These are phyloP conservation scores for Coleophoma eucalyptorum DNA, from an alignment of 2,329 filamentous ascomycete genomes.

Conservation along the genomic window DNA sequence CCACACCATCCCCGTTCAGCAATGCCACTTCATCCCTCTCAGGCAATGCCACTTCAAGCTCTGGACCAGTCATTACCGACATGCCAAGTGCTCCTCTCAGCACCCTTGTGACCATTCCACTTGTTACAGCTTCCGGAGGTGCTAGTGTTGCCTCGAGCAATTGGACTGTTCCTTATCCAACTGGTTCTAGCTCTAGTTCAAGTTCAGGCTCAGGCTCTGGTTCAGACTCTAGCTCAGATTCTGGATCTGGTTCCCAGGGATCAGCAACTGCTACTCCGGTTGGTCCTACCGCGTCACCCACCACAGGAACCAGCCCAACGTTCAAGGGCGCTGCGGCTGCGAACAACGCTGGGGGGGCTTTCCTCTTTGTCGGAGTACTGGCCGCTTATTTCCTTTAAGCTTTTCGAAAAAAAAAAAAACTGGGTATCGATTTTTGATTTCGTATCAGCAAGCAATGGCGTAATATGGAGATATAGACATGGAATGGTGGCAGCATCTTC, in stretches of 20 bases:
- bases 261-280: slow-evolving; percentile 8
- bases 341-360: slow-evolving; percentile 28
- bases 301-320: slow-evolving; percentile 3
- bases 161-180: slow-evolving; percentile 4
- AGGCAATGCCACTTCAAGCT: slow-evolving; percentile 7
- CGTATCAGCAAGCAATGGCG: not conserved
- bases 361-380: slow-evolving; percentile 33
- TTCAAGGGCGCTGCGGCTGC: slow-evolving; percentile 25
- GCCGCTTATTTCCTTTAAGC: slow-evolving; percentile 39
- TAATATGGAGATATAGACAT: not conserved
- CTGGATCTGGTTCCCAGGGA: not conserved
- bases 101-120: slow-evolving; percentile 5
- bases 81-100: slow-evolving; percentile 5
- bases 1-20: slow-evolving; percentile 9
- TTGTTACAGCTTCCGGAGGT: not conserved
- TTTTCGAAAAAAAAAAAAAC: not conserved
- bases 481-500: not conserved
- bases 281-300: slow-evolving; percentile 10
- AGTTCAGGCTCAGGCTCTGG: not conserved
- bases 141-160: not conserved
- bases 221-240: not conserved
- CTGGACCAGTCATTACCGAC: slow-evolving; percentile 10
- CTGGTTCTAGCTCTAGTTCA: not conserved
- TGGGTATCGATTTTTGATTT: not conserved
- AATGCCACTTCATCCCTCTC: no score